A percentile compares a stretch with the other conserved stretches of the same genome.
Evolutionary conservation across 345 rosid genomes (phyloP).

Genomic region (Gossypium turneri): DNA sequence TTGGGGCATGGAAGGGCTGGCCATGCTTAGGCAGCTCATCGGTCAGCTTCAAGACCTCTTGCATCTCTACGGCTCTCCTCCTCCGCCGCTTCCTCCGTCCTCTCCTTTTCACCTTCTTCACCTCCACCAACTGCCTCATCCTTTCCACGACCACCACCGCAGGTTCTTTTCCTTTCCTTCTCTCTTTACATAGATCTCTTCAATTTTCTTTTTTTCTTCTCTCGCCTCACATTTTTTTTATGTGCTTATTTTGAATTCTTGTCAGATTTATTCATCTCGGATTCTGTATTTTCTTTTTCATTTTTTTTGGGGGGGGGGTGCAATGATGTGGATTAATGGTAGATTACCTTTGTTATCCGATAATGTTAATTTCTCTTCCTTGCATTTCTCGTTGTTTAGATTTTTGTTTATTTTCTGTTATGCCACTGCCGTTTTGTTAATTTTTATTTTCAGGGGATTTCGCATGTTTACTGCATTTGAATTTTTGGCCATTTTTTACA

Average conservation of each 20-base stretch:
- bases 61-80: constrained; percentile 67
- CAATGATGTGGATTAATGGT: not conserved
- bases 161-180: constrained; percentile 26
- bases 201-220: not conserved
- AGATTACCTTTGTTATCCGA: not conserved
- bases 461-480: not conserved
- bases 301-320: too few species aligned
- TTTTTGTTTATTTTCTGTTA: not conserved
- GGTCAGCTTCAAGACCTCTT: constrained; percentile 89
- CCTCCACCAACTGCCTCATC: constrained; percentile 25
- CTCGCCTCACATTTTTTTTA: not conserved
- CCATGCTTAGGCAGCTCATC: constrained; percentile 95
- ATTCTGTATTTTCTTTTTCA: not conserved
- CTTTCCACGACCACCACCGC: constrained; percentile 21
- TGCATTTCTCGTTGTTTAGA: not conserved
- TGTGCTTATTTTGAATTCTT: not conserved
- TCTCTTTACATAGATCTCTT: constrained; percentile 21
- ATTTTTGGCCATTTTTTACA: not conserved
- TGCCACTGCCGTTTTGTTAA: not conserved
- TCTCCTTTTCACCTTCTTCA: constrained; percentile 32
- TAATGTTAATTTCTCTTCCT: not conserved
- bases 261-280: not conserved
- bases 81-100: constrained; percentile 22
- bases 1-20: constrained; percentile 86
- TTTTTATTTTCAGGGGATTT: not conserved